These are phyloP conservation scores for Tolypocladium inflatum DNA, from an alignment of 2,329 filamentous ascomycete species.

Conservation along the genomic window DNA sequence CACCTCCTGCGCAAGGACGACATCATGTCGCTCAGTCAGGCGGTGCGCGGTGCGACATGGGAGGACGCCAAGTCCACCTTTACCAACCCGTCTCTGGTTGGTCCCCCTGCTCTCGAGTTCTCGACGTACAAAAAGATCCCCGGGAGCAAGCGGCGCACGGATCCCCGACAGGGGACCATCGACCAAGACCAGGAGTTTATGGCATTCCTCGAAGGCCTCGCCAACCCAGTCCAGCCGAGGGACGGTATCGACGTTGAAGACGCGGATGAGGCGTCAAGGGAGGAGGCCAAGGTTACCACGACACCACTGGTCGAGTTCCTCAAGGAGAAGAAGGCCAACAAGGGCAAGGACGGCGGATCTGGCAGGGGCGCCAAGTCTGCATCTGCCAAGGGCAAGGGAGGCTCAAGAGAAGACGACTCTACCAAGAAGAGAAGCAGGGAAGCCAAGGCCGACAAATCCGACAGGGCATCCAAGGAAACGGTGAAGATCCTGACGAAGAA, in stretches of 20 bases:
- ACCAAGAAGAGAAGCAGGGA: conserved; percentile 54
- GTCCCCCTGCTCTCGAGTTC: conserved; percentile 72
- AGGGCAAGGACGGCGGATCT: conserved; percentile 43
- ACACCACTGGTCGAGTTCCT: conserved; percentile 87
- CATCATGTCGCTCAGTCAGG: conserved; percentile 57
- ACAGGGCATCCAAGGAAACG: conserved; percentile 46
- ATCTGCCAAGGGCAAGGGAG: conserved; percentile 34
- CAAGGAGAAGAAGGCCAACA: conserved; percentile 82
- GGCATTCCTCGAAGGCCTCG: conserved; percentile 79
- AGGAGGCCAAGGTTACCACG: conserved; percentile 57
- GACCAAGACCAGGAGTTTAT: conserved; percentile 96
- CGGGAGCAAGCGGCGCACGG: conserved; percentile 61
- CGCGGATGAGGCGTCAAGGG: conserved; percentile 31
- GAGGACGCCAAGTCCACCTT: conserved; percentile 73
- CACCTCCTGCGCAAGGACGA: conserved; percentile 66
- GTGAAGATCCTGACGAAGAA: conserved; percentile 57
- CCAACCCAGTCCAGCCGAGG: conserved; percentile 50
- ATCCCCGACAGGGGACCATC: conserved; percentile 86
- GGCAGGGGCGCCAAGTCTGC: conserved; percentile 38
- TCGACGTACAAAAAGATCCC: conserved; percentile 79
- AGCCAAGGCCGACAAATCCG: conserved; percentile 46
- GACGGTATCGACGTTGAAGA: conserved; percentile 32
- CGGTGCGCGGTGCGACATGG: conserved; percentile 61
- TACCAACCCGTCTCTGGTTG: conserved; percentile 62
- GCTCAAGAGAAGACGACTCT: conserved; percentile 35